These are phyloP conservation scores for Penicillium sp. DNA, from an alignment of 2,329 filamentous ascomycete species.

Conservation along the genomic window DNA sequence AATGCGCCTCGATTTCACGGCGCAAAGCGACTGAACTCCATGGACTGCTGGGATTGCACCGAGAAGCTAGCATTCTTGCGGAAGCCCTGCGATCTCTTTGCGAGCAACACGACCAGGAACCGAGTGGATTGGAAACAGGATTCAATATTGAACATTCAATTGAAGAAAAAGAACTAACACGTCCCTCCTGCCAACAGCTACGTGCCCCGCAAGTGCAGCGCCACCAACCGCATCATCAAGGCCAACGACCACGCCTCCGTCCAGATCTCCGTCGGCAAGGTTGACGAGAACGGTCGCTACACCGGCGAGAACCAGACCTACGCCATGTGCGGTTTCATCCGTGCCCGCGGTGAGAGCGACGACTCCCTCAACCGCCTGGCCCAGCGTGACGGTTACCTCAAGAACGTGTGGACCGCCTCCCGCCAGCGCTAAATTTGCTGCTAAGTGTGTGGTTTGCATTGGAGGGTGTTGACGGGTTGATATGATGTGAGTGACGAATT, in stretches of 20 bases:
- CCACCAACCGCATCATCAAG: slow-evolving; percentile 99
- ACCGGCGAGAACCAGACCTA: slow-evolving; percentile 97
- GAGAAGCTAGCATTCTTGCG: background rate
- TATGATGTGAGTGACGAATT: slow-evolving; percentile 27
- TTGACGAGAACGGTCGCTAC: slow-evolving; percentile 97
- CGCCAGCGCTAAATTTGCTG: slow-evolving; percentile 52
- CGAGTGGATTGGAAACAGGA: slow-evolving; percentile 1
- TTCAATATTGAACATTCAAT: slow-evolving; percentile 4
- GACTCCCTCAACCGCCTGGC: slow-evolving; percentile 93
- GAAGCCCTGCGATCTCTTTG: slow-evolving; percentile 5
- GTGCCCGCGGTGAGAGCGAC: slow-evolving; percentile 96
- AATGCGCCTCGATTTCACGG: slow-evolving; percentile 3
- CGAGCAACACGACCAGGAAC: slow-evolving; percentile 9
- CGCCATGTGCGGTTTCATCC: slow-evolving; percentile 95
- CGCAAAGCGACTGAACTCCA: slow-evolving; percentile 5
- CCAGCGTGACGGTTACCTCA: slow-evolving; percentile 94
- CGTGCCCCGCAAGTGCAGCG: slow-evolving; percentile 98
- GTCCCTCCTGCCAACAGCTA: slow-evolving; percentile 60
- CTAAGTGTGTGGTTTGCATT: slow-evolving; percentile 25
- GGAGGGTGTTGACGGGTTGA: slow-evolving; percentile 33
- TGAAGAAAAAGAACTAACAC: slow-evolving; percentile 14
- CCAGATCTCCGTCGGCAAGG: slow-evolving; percentile 95
- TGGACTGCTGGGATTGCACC: background rate
- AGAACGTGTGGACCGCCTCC: slow-evolving; percentile 88
- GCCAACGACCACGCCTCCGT: slow-evolving; percentile 99